A percentile compares a stretch with the other conserved stretches of the same genome.
Evolutionary conservation across 2,329 filamentous ascomycete species (phyloP).

Genomic region (Phaeosphaeriaceae sp.): DNA sequence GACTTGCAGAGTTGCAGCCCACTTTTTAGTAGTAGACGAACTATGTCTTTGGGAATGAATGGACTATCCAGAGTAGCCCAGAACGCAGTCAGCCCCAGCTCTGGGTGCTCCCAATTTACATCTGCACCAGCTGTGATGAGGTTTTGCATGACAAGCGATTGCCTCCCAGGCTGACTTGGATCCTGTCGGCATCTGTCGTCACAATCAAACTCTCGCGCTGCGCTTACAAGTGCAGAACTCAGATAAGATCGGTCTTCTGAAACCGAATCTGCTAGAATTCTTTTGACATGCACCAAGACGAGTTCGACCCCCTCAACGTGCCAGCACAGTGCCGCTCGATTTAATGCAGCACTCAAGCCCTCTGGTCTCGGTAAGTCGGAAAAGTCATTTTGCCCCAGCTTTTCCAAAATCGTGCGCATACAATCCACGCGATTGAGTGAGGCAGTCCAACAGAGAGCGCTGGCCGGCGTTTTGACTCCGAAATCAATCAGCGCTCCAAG

Average conservation of each 20-base stretch:
- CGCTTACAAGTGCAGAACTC: not conserved
- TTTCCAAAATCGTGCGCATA: not conserved
- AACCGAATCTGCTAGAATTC: not conserved
- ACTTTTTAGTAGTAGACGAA: not conserved
- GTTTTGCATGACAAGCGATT: not conserved
- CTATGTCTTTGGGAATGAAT: not conserved
- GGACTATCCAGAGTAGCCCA: not conserved
- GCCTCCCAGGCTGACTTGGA: not conserved
- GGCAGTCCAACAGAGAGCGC: not conserved
- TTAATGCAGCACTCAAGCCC: not conserved
- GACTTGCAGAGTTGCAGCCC: not conserved
- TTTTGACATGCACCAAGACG: not conserved
- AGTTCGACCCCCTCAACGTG: not conserved
- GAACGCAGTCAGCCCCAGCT: not conserved
- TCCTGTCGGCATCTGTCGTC: not conserved
- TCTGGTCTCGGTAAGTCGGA: not conserved
- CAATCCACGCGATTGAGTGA: conserved; percentile 2
- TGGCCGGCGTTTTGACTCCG: not conserved
- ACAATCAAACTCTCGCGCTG: not conserved
- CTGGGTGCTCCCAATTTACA: not conserved
- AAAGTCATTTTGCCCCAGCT: conserved; percentile 1
- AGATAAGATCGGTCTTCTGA: not conserved
- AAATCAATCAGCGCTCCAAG: conserved; percentile 1
- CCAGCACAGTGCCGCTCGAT: conserved; percentile 7
- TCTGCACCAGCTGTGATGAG: conserved; percentile 5